Base-by-base conservation (phyloP, 352 stramenopile genomes). In the Phytopythium cucurbitacearum region DNA sequence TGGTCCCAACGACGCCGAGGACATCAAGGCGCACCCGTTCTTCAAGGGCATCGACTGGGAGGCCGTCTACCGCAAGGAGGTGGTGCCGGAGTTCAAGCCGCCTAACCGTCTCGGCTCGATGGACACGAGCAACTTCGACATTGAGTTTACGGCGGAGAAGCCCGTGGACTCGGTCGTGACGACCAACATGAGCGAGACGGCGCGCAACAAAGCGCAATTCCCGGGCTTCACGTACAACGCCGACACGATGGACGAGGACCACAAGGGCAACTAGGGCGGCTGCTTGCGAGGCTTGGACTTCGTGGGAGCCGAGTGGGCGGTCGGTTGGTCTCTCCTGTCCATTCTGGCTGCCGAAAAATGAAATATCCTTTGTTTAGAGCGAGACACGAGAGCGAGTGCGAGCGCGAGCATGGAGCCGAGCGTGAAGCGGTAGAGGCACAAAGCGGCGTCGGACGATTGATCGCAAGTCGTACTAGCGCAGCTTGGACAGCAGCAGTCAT, bases 101-200 rank as follows among this genome's bases (percentile, higher is more conserved):
- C 89, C 87, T 40, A 91, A 91, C 70, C 76, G 79, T 45, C 73
- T 94, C 59, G 85, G 85, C 39, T 93, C 81, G 48, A 91, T 95
- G 60, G 92, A 98, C 71, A 97, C 90, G 52, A 92, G 85, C 71
- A 97, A 98, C 70, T 96, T 98, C 59, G 82, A 97, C 63, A 75
- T 97, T 43, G 91, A 98, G 56, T 98, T 98, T 59, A 98, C 93
- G 51, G 74, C 65, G 43, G 89, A 97, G 60, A 93, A 92, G 53
- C 87, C 93, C 7, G 86, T 94, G 46, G 85, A 95, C 65, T 95
- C 85, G 42, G 85, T 95, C 45, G 85, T 95, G 59, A 95, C 85
- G n/a, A 93, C 83, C 51, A 92, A 79, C 35, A 90, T 95, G 81
- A 95, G 83, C 71, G 83, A 91, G 65, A 94, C 83, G 34, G 83